Percentiles rank a stretch among this genome's conserved stretches.
Evolutionary conservation across 768 basidiomycete species (phyloP).

Genomic region (Boletus pseudo-olivaceus): DNA sequence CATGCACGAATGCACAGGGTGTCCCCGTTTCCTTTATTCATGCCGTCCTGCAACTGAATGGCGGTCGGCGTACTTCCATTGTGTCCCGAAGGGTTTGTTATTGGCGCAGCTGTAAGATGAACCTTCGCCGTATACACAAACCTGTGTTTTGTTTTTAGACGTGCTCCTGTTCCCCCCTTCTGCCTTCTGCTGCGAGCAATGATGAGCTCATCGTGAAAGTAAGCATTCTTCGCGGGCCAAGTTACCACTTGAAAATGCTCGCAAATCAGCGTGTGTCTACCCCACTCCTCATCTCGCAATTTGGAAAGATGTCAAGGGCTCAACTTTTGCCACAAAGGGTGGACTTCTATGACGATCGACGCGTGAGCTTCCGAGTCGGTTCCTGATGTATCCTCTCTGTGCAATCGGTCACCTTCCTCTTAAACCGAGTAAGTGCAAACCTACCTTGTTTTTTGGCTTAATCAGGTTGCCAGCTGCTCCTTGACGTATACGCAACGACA

Average conservation of each 20-base stretch:
- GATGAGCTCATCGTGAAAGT: background rate
- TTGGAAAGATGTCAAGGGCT: conserved; percentile 23
- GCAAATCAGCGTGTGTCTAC: conserved; percentile 2
- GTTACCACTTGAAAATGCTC: background rate
- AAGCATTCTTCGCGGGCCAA: background rate
- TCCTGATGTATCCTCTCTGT: conserved; percentile 19
- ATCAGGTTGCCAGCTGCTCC: conserved; percentile 3
- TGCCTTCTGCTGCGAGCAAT: background rate
- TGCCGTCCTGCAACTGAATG: conserved; percentile 1
- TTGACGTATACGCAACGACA: conserved; percentile 25
- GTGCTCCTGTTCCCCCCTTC: conserved; percentile 2
- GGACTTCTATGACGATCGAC: conserved; percentile 27
- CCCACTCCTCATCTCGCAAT: conserved; percentile 8
- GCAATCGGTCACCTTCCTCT: conserved; percentile 8
- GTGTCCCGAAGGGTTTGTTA: conserved; percentile 5
- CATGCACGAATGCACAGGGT: conserved; percentile 11
- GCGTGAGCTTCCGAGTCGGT: conserved; percentile 25
- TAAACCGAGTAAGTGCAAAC: conserved; percentile 12
- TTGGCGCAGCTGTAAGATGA: conserved; percentile 25
- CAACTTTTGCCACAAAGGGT: conserved; percentile 12
- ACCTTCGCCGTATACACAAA: conserved; percentile 16
- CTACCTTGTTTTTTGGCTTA: conserved; percentile 1
- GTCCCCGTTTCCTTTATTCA: conserved; percentile 5
- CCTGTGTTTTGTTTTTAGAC: conserved; percentile 13
- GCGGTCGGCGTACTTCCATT: conserved; percentile 5